Conservation (phyloP, 495 filamentous ascomycete genomes). For the Coniosporium apollinis region DNA sequence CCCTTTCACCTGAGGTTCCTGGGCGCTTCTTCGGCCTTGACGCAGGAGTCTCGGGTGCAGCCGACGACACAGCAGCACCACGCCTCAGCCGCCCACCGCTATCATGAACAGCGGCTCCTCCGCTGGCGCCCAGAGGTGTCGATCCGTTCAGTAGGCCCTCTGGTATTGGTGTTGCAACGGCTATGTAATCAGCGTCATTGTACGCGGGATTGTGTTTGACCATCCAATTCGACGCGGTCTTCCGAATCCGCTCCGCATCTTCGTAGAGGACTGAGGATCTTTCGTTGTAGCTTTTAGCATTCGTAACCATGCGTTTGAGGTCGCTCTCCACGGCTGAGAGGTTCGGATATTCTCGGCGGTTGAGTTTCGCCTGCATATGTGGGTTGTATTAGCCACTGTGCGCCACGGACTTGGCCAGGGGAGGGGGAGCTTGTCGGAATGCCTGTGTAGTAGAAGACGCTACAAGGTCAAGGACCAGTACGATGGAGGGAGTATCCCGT, state of each 20-base stretch:
- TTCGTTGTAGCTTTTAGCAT: slow-evolving; percentile 57
- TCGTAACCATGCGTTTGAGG: slow-evolving; percentile 59
- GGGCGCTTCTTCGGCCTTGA: too few species aligned
- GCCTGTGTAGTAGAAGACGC: too few species aligned
- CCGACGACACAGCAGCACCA: too few species aligned
- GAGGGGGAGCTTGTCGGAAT: too few species aligned
- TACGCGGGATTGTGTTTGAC: slow-evolving; percentile 59
- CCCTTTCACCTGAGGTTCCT: too few species aligned
- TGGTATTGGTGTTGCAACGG: slow-evolving; percentile 47
- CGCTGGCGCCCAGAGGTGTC: too few species aligned
- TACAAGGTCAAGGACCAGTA: too few species aligned
- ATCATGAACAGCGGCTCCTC: too few species aligned
- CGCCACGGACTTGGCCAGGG: neutral
- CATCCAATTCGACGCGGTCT: slow-evolving; percentile 61
- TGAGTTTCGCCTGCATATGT: slow-evolving; percentile 36
- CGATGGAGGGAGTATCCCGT: slow-evolving; percentile 7
- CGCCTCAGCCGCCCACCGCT: too few species aligned
- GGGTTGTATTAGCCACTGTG: neutral
- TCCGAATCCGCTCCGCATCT: slow-evolving; percentile 60
- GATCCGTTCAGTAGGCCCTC: too few species aligned
- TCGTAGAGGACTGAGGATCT: slow-evolving; percentile 46
- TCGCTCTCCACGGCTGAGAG: slow-evolving; percentile 52
- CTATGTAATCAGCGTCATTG: slow-evolving; percentile 38
- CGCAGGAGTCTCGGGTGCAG: too few species aligned
- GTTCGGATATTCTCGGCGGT: slow-evolving; percentile 40